Base-by-base conservation (phyloP, 768 basidiomycete genomes). In the Mycena rebaudengoi region DNA sequence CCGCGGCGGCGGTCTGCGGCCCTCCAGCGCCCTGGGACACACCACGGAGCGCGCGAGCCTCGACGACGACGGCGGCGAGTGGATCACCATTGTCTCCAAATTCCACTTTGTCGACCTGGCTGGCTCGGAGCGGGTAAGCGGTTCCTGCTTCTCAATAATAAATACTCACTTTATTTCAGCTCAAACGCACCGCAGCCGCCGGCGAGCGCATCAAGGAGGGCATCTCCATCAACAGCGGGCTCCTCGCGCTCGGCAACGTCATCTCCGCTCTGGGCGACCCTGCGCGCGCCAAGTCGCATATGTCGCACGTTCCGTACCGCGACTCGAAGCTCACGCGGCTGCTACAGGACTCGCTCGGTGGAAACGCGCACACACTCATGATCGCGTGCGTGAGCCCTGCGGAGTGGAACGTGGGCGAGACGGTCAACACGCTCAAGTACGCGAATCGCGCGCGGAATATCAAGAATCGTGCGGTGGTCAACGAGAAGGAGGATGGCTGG, bases 91-190 rank as follows among this genome's bases (percentile, higher is more conserved):
- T 40, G 88, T 91, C 35, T 96, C 94, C 45, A 99, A 99, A 74
- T 98, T 99, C 79, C 96, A 99, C 77, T 98, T 98, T 69, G 98
- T 99, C 26, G 98, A 99, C 79, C 78, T 99, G 72, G 98, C 98
- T 26, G 98, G 98, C 37, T 96, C 94, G 39, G 98, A 99, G 81
- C 82, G 98, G 70, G 92, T 95, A 75, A 74, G 90, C 80, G 26
- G 41, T 50, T 59, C 53, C 33, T 35, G 45, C 26, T 7, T 59
- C 32, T 60, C n/a, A 33, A 33, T 44, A 21, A 10, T 45, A 60
- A 18, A 39, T 65, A 49, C 71, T 73, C 62, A 72, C 53, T 57
- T 55, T 62, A 26, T 66, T 68, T 40, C 70, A 95, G 92, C 84
- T 99, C 46, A 99, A 99, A 78, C 90, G 98, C 41, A 99, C 98